Evolutionary conservation across 2,329 filamentous ascomycete genomes (phyloP).

Genomic region (Purpureocillium takamizusanense): DNA sequence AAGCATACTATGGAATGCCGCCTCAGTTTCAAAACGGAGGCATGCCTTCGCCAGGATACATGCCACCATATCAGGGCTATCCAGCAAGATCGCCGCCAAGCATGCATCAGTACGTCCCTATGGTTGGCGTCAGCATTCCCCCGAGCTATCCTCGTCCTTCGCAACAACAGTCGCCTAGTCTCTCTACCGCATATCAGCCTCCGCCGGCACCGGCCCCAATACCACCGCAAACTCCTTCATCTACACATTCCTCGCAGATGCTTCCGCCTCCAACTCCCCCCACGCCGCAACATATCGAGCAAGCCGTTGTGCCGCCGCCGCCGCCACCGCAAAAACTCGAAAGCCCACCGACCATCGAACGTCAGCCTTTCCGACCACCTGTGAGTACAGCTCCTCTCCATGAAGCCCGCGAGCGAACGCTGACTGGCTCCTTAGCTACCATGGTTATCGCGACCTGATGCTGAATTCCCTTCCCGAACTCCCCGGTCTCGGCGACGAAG

Average conservation of each 20-base stretch:
- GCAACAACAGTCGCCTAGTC: constrained; percentile 43
- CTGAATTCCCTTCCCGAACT: constrained; percentile 36
- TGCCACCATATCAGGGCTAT: constrained; percentile 41
- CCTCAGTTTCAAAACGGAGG: constrained; percentile 48
- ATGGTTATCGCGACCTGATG: constrained; percentile 44
- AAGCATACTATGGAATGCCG: constrained; percentile 43
- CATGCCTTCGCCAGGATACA: constrained; percentile 36
- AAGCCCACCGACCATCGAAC: constrained; percentile 7
- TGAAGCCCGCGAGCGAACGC: constrained; percentile 1
- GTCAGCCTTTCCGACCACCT: constrained; percentile 35
- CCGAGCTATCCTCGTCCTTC: constrained; percentile 38
- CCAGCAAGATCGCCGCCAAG: constrained; percentile 35
- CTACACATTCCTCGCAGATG: constrained; percentile 37
- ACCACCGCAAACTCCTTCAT: constrained; percentile 42
- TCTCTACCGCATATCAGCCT: constrained; percentile 49
- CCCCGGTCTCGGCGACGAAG: constrained; percentile 31
- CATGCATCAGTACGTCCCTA: constrained; percentile 46
- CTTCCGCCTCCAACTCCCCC: constrained; percentile 36
- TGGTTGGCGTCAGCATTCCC: constrained; percentile 35
- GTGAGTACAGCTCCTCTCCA: constrained; percentile 28
- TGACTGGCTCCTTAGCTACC: constrained; percentile 35
- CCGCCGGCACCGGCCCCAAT: constrained; percentile 33
- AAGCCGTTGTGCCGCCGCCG: constrained; percentile 14
- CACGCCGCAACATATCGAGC: constrained; percentile 29
- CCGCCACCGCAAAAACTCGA: constrained; percentile 4